phyloP scores from a whole-genome alignment of 768 basidiomycete genomes.

The Termitomyces sp. region DNA sequence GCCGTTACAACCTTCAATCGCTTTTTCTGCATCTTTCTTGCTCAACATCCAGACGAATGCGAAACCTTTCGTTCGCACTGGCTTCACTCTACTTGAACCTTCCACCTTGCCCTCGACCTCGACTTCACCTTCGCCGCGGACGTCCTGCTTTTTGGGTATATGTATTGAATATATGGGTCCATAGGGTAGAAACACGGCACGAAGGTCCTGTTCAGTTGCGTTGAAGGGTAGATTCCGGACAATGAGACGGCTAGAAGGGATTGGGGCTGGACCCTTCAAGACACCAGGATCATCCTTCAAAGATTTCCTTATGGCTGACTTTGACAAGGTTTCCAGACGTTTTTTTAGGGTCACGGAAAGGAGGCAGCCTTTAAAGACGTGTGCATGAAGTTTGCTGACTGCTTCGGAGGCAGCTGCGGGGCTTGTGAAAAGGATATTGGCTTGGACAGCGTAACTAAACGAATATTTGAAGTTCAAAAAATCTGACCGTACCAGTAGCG shows the following conservation, averaged over 20 bases:
- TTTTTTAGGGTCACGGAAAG: constrained; percentile 90
- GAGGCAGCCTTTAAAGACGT: constrained; percentile 84
- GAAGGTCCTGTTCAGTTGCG: constrained; percentile 79
- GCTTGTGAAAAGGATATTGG: constrained; percentile 68
- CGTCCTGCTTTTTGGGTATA: constrained; percentile 47
- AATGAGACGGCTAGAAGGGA: constrained; percentile 77
- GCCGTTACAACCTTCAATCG: constrained; percentile 77
- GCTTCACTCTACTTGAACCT: constrained; percentile 17
- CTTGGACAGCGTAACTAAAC: constrained; percentile 26
- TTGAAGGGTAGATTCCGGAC: constrained; percentile 87
- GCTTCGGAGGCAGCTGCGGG: constrained; percentile 67
- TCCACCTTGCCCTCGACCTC: constrained; percentile 26
- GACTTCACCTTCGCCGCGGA: constrained; percentile 11
- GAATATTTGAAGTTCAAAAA: background rate
- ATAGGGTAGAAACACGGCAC: constrained; percentile 79
- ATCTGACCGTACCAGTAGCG: constrained; percentile 38
- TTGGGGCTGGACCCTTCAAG: constrained; percentile 40
- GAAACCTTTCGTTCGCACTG: constrained; percentile 64
- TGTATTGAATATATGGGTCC: constrained; percentile 85
- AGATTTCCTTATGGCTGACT: constrained; percentile 29
- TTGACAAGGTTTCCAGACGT: constrained; percentile 64
- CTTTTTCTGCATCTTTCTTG: constrained; percentile 79
- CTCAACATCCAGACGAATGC: constrained; percentile 94
- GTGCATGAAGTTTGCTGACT: constrained; percentile 79
- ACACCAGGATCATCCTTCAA: constrained; percentile 15